Evolutionary conservation across 176 grass and related monocot genomes (phyloP).

Genomic region (Eremochloa ophiuroides): DNA sequence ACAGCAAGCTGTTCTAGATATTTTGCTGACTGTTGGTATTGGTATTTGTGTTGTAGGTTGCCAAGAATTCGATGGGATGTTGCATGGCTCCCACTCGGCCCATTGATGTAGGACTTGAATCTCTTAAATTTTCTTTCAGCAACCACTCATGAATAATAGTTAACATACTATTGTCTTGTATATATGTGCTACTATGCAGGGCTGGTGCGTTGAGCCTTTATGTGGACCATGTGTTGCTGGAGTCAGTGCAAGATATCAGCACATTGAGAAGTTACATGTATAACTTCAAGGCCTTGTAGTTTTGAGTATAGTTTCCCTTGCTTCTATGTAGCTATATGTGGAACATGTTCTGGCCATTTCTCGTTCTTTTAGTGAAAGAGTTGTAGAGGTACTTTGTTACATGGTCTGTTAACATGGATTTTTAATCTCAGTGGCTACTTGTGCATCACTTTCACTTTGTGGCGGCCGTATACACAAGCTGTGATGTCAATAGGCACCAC

Average conservation of each 20-base stretch:
- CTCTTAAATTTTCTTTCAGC: not conserved
- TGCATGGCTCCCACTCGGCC: constrained; percentile 79
- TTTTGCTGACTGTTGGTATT: constrained; percentile 16
- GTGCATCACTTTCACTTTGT: not conserved
- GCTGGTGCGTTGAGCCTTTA: constrained; percentile 70
- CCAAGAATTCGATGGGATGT: constrained; percentile 70
- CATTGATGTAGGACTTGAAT: constrained; percentile 54
- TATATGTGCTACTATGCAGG: constrained; percentile 38
- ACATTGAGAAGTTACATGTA: constrained; percentile 82
- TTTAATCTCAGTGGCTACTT: not conserved
- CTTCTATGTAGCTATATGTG: not conserved
- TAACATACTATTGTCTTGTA: not conserved
- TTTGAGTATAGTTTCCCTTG: not conserved
- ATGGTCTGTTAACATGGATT: not conserved
- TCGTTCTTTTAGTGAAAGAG: not conserved
- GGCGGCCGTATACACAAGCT: not conserved
- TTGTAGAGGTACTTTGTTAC: not conserved
- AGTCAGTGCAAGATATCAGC: constrained; percentile 69
- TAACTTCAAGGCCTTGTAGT: constrained; percentile 75
- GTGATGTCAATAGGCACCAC: not conserved
- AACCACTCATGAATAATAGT: not conserved
- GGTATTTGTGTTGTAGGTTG: constrained; percentile 62
- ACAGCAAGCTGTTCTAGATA: not conserved
- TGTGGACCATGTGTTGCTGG: constrained; percentile 56
- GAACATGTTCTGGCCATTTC: not conserved